Base-by-base conservation (phyloP, 2,329 filamentous ascomycete species). In the Penicillium olsonii region DNA sequence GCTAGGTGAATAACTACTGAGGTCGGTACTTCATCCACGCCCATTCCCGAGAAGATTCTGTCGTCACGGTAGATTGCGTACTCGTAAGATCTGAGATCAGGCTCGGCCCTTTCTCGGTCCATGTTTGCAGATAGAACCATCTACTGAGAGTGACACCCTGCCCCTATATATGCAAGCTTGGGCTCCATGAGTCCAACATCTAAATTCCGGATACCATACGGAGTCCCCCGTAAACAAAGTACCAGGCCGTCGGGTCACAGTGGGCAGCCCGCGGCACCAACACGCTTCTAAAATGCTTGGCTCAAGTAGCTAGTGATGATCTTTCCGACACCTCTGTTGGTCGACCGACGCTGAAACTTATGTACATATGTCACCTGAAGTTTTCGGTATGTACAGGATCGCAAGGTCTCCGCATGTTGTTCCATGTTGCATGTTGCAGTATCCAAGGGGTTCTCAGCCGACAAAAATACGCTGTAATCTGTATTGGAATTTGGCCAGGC, bases 261-360 rank as follows among this genome's bases (percentile, higher is more conserved):
- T 22, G 34, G 37, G 35, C 48, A 42, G 37, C 37, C 8, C 15
- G 17, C 22, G 22, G 19, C 10, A 17, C 34, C 44, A 27, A 38
- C 29, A 37, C 33, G 26, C 14, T 37, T 29, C 34, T 37, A 26
- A 41, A 51, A 48, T 48, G 42, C 48, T 52, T 47, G 41, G 41
- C 22, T 45, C 20, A n/a, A 37, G 18, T 31, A 20, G 46, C 41
- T 46, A 48, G 26, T 48, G 48, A 55, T 37, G 47, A 55, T 53
- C 45, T 22, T 31, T 52, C 45, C 38, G 38, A 42, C 50, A 33
- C 40, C 37, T 50, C 22, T 20, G 35, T 20, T 17, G 29, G 27
- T 37, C 7, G 11, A 18, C n/a, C n/a, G n/a, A n/a, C n/a, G n/a
- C n/a, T n/a, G n/a, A n/a, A n/a, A n/a, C n/a, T n/a, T n/a, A n/a